phyloP scores from a whole-genome alignment of 257 asterid species.

The Cynanchum wilfordii region DNA sequence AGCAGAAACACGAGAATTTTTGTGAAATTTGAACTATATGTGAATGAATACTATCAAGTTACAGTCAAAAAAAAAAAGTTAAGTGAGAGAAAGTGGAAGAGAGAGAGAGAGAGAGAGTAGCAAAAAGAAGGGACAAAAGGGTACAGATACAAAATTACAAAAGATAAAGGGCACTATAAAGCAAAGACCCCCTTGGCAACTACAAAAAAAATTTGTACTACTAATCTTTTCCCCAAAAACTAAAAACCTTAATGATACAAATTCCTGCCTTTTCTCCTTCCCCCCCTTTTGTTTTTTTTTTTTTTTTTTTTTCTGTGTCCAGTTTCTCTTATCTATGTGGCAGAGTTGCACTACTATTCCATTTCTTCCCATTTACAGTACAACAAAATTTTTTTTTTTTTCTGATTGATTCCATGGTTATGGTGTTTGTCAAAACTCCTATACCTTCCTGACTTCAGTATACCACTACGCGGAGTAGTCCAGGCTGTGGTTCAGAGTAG shows the following conservation, averaged over 20 bases:
- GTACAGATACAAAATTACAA: conserved; percentile 29
- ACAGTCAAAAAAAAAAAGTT: no score
- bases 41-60: no score
- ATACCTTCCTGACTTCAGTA: conserved; percentile 18
- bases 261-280: conserved; percentile 24
- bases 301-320: not conserved
- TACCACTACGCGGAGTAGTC: conserved; percentile 31
- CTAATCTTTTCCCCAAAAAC: conserved; percentile 31
- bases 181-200: conserved; percentile 28
- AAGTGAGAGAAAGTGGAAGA: no score
- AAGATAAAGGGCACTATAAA: conserved; percentile 22
- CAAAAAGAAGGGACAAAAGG: not conserved
- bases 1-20: no score
- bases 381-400: conserved; percentile 20
- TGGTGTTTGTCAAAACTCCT: conserved; percentile 23
- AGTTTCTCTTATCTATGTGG: conserved; percentile 16
- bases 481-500: conserved; percentile 86
- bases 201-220: conserved; percentile 47
- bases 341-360: conserved; percentile 23
- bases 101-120: conserved; percentile 2
- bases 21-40: no score
- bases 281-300: not conserved
- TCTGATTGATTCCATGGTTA: conserved; percentile 18
- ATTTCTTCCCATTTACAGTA: conserved; percentile 47
- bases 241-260: conserved; percentile 41